phyloP scores from a whole-genome alignment of 129 eudicot genomes.

The Tagetes erecta region DNA sequence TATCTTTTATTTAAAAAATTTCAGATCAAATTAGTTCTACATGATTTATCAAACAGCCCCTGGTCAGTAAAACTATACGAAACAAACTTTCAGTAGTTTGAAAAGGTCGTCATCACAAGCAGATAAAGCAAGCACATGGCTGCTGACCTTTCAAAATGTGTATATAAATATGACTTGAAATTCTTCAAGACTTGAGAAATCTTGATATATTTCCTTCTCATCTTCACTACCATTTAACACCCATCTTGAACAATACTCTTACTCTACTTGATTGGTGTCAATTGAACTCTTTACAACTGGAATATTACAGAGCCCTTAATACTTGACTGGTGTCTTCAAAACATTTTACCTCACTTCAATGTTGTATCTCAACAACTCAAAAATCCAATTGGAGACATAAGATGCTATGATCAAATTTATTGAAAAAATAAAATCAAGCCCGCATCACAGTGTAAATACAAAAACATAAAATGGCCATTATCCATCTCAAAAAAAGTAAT shows the following conservation, averaged over 20 bases:
- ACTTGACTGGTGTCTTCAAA: slow-evolving; percentile 67
- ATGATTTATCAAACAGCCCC: slow-evolving; percentile 39
- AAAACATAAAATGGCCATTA: background rate
- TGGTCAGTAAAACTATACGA: slow-evolving; percentile 7
- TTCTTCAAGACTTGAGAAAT: slow-evolving; percentile 92
- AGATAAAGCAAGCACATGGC: slow-evolving; percentile 75
- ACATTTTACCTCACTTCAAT: slow-evolving; percentile 67
- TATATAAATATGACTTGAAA: slow-evolving; percentile 78
- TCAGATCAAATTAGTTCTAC: background rate
- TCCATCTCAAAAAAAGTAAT: background rate
- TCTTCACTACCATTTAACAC: slow-evolving; percentile 78
- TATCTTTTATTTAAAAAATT: slow-evolving; percentile 17
- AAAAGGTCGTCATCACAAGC: slow-evolving; percentile 51
- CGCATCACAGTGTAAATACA: background rate
- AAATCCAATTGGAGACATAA: slow-evolving; percentile 39
- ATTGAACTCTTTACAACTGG: slow-evolving; percentile 58
- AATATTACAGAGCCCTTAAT: slow-evolving; percentile 58
- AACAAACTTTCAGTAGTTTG: slow-evolving; percentile 32
- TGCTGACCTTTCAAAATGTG: slow-evolving; percentile 68
- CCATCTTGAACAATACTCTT: slow-evolving; percentile 88
- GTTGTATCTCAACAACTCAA: slow-evolving; percentile 66
- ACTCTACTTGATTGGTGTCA: slow-evolving; percentile 69
- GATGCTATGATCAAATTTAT: slow-evolving; percentile 15
- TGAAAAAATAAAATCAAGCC: background rate
- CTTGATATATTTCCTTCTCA: slow-evolving; percentile 77